Percentiles rank a stretch among this genome's conserved stretches.
Conservation (phyloP, 257 asterid species). For the Verbena officinalis region DNA sequence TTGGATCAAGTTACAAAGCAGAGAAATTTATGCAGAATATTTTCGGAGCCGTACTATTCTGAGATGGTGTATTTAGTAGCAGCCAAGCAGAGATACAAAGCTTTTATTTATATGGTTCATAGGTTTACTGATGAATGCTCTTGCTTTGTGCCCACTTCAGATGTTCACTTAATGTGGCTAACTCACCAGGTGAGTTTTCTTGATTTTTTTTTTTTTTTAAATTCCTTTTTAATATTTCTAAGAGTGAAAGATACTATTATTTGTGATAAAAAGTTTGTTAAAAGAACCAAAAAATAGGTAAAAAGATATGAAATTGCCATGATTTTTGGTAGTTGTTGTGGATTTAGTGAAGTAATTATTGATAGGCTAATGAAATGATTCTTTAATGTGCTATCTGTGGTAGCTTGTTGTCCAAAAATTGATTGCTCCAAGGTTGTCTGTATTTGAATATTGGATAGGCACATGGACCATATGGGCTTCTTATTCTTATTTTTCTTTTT, state of each 20-base stretch:
- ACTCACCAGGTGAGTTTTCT: conserved; percentile 69
- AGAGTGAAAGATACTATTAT: neutral
- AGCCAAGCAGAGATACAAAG: conserved; percentile 76
- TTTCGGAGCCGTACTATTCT: conserved; percentile 64
- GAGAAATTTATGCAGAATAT: conserved; percentile 43
- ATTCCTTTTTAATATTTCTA: no score
- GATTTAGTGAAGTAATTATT: neutral
- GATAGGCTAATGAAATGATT: neutral
- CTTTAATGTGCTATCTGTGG: conserved; percentile 7
- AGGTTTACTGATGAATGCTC: conserved; percentile 58
- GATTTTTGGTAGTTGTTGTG: conserved; percentile 13
- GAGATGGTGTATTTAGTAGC: conserved; percentile 84
- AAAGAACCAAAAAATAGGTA: neutral
- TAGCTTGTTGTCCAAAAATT: conserved; percentile 12
- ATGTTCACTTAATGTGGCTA: conserved; percentile 79
- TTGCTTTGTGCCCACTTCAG: conserved; percentile 74
- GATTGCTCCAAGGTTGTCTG: conserved; percentile 17
- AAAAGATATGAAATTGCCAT: neutral
- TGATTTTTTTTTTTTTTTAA: neutral
- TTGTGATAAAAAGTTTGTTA: neutral
- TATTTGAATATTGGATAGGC: conserved; percentile 26
- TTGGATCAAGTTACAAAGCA: conserved; percentile 58
- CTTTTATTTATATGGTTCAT: conserved; percentile 61
- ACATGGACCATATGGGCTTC: conserved; percentile 41
- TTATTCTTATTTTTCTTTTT: no score